These are phyloP conservation scores for Extremus antarcticus DNA, from an alignment of 495 filamentous ascomycete species.

Conservation along the genomic window DNA sequence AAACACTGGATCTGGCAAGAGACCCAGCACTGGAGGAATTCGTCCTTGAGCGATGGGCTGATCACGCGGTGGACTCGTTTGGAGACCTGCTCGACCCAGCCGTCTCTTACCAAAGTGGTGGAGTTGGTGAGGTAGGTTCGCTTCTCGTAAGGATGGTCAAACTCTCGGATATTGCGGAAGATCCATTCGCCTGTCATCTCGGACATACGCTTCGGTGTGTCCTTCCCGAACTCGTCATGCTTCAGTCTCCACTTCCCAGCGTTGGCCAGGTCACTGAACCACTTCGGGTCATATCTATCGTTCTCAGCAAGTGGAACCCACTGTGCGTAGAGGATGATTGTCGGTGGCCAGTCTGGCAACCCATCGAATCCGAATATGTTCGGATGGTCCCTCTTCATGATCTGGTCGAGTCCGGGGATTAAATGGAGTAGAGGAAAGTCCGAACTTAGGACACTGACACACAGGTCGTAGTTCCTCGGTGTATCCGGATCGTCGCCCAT, in stretches of 20 bases:
- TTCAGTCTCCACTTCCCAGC: neutral
- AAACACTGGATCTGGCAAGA: constrained; percentile 32
- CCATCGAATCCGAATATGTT: constrained; percentile 29
- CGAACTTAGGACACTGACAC: constrained; percentile 33
- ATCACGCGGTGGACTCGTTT: constrained; percentile 29
- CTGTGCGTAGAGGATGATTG: constrained; percentile 35
- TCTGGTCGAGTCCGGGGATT: constrained; percentile 25
- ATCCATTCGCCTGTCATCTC: constrained; percentile 32
- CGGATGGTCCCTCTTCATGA: constrained; percentile 25
- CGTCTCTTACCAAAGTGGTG: constrained; percentile 26
- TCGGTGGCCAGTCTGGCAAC: constrained; percentile 25
- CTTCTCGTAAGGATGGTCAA: constrained; percentile 34
- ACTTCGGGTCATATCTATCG: constrained; percentile 28
- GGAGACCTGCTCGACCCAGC: constrained; percentile 30
- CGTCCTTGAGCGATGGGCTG: constrained; percentile 22
- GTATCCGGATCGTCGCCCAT: constrained; percentile 33
- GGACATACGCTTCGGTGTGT: constrained; percentile 30
- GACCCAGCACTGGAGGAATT: constrained; percentile 22
- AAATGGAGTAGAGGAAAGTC: constrained; percentile 27
- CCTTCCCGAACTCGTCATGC: constrained; percentile 12
- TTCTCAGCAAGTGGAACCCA: constrained; percentile 31
- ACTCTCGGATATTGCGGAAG: constrained; percentile 28
- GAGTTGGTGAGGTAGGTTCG: constrained; percentile 30
- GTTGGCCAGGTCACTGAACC: constrained; percentile 29
- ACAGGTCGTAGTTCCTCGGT: constrained; percentile 35